Evolutionary conservation across 192 early-diverging fungal genomes (phyloP).

Genomic region (Backusella australiensis): DNA sequence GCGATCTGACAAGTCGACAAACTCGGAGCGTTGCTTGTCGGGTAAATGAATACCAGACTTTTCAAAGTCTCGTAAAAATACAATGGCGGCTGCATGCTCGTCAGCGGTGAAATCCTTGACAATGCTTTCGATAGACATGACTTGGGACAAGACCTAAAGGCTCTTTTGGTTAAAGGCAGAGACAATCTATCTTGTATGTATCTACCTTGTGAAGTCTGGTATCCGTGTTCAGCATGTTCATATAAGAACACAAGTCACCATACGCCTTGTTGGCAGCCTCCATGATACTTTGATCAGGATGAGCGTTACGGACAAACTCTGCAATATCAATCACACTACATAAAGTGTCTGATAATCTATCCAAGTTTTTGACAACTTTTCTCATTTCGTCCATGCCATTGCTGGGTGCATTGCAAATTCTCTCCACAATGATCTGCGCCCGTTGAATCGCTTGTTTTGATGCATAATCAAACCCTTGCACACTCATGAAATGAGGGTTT

Average conservation of each 20-base stretch:
- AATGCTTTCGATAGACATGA: constrained; percentile 59
- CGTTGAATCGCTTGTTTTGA: constrained; percentile 46
- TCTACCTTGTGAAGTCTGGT: constrained; percentile 71
- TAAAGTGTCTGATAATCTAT: constrained; percentile 83
- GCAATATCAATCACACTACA: constrained; percentile 91
- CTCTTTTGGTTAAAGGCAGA: too few relatives aligned
- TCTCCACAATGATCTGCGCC: constrained; percentile 49
- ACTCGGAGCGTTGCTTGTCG: constrained; percentile 57
- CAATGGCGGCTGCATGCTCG: constrained; percentile 73
- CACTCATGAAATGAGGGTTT: constrained; percentile 39
- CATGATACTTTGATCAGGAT: constrained; percentile 72
- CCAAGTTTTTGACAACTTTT: constrained; percentile 84
- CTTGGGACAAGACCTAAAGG: constrained; percentile 61
- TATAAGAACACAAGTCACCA: constrained; percentile 70
- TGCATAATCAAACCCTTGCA: constrained; percentile 43
- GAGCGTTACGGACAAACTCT: constrained; percentile 90
- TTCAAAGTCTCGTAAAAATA: constrained; percentile 92
- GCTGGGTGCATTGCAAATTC: constrained; percentile 49
- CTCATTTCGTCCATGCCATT: constrained; percentile 54
- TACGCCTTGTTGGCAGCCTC: constrained; percentile 78
- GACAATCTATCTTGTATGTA: too few relatives aligned
- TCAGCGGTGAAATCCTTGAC: constrained; percentile 55
- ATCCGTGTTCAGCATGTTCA: constrained; percentile 95
- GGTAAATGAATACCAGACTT: constrained; percentile 91
- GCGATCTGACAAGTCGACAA: constrained; percentile 81